Evolutionary conservation across 495 filamentous ascomycete species (phyloP), one percentile per base, ranked within the genome.

Genomic region (Neurospora discreta): DNA sequence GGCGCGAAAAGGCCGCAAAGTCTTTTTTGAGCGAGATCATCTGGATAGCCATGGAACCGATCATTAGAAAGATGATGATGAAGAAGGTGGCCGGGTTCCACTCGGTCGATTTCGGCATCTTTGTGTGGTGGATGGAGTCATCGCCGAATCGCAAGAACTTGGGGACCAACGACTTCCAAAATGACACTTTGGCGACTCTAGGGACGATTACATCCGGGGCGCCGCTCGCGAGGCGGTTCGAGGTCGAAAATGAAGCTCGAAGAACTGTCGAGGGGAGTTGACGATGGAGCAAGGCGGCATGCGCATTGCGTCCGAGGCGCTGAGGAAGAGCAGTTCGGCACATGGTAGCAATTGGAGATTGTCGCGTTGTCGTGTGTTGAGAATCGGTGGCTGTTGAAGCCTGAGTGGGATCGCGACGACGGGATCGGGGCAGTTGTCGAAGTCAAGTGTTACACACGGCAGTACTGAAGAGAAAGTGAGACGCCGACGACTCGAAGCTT

Each of bases 61-160:
- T 94, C 73, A 97, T 86, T 46, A 97, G 85, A 76, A 93, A 94
- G 70, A 98, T 94, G 77, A 92, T 82, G 75, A 99, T 95, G 83
- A 91, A 98, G 76, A 93, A 94, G 1, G 92, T 98, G 16, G 92
- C 92, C 2, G 95, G 96, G 75, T 98, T 98, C 93, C 93, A 97
- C 74, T 89, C 89, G 74, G 90, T 93, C 18, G 85, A 84, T 70
- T 86, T 83, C 36, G 75, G 72, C 68, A 82, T 81, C 58, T 78
- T 75, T 69, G 8, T 60, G 52, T 30, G 43, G 39, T 71, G 13
- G 44, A 70, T 6, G 69, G 72, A 65, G 43, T 69, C 30, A 41
- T 42, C 38, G 20, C 74, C 58, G 7, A 68, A 71, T 60, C 78
- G 81, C 39, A 85, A 73, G 23, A 82, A 84, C 72, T 87, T 88